A percentile compares a stretch with the other conserved stretches of the same genome.
phyloP scores from a whole-genome alignment of 768 basidiomycete genomes.

The Amyloporia xantha region DNA sequence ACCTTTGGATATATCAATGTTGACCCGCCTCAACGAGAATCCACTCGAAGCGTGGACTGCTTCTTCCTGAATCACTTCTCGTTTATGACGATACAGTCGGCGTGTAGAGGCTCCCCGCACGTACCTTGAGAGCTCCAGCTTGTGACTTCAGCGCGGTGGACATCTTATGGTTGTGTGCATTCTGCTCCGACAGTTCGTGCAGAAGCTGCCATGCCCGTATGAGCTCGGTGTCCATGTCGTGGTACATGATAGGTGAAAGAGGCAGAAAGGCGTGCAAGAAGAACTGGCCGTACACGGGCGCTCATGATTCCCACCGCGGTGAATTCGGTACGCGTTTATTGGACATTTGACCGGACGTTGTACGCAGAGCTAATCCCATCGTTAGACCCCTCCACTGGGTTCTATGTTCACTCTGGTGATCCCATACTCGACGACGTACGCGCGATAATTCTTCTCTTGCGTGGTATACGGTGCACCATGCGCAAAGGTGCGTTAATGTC shows the following conservation, averaged over 20 bases:
- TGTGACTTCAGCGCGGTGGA: constrained; percentile 61
- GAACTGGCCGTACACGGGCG: not conserved
- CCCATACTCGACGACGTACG: too few species aligned
- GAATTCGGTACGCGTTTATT: too few species aligned
- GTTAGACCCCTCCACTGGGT: too few species aligned
- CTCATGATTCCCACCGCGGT: too few species aligned
- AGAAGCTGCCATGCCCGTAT: constrained; percentile 74
- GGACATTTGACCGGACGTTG: too few species aligned
- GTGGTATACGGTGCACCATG: too few species aligned
- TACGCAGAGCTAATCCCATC: too few species aligned
- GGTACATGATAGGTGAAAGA: constrained; percentile 17
- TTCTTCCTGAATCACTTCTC: constrained; percentile 47
- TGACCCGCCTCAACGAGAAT: constrained; percentile 76
- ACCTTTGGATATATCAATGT: constrained; percentile 85
- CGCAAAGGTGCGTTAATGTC: too few species aligned
- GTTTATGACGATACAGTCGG: constrained; percentile 9
- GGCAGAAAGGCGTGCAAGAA: too few species aligned
- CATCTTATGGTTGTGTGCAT: constrained; percentile 75
- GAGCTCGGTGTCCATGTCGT: constrained; percentile 61
- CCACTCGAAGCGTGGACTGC: constrained; percentile 66
- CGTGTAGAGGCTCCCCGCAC: constrained; percentile 13
- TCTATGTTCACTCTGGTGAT: too few species aligned
- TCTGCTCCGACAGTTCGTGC: constrained; percentile 76
- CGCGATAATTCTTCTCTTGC: too few species aligned
- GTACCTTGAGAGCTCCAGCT: constrained; percentile 68